These are phyloP conservation scores for Paraglomus brasilianum DNA, from an alignment of 192 early-diverging fungal species.

Conservation along the genomic window DNA sequence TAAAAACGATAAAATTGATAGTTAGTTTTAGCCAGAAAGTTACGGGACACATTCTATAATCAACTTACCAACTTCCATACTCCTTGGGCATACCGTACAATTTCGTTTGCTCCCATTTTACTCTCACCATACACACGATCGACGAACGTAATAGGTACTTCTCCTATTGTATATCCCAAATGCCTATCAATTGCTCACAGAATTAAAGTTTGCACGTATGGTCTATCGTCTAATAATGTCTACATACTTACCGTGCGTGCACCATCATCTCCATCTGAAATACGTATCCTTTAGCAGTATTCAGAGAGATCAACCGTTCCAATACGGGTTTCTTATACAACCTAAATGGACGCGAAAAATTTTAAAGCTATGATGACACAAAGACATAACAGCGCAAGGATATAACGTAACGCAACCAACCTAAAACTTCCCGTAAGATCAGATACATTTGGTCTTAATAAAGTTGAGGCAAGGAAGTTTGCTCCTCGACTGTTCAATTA, in stretches of 20 bases:
- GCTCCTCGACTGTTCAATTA: slow-evolving; percentile 75
- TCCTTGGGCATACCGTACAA: slow-evolving; percentile 90
- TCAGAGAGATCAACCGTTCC: slow-evolving; percentile 78
- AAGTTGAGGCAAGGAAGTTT: slow-evolving; percentile 87
- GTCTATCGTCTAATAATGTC: too few species aligned
- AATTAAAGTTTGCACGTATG: too few species aligned
- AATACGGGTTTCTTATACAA: slow-evolving; percentile 94
- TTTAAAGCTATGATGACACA: neutral
- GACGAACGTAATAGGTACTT: slow-evolving; percentile 97
- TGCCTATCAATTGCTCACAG: too few species aligned
- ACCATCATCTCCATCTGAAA: slow-evolving; percentile 99
- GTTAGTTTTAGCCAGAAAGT: too few species aligned
- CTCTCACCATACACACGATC: slow-evolving; percentile 97
- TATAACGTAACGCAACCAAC: slow-evolving; percentile 30
- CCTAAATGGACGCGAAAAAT: slow-evolving; percentile 34
- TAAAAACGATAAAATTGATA: too few species aligned
- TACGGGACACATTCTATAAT: too few species aligned
- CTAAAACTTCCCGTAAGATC: slow-evolving; percentile 96
- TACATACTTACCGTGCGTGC: too few species aligned
- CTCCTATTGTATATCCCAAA: slow-evolving; percentile 82
- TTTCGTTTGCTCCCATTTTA: slow-evolving; percentile 94
- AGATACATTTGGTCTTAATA: slow-evolving; percentile 87
- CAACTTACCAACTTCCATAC: slow-evolving; percentile 67
- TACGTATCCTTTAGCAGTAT: slow-evolving; percentile 95
- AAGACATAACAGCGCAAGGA: neutral